These are phyloP conservation scores for Tieghemostelium lacteum DNA, from an alignment of 78 protist species.

Conservation along the genomic window DNA sequence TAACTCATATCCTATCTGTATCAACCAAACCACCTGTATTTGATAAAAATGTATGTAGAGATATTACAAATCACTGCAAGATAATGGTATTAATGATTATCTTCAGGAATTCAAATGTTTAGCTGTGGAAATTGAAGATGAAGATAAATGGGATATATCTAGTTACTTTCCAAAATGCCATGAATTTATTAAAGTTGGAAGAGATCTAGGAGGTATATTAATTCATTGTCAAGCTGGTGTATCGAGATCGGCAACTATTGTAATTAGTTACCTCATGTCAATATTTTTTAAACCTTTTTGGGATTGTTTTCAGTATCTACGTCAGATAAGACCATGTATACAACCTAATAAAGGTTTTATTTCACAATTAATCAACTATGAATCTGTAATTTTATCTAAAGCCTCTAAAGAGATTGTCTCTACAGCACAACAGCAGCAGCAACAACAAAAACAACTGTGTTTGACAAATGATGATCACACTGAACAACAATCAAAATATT, in stretches of 20 bases:
- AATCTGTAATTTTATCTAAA: neutral
- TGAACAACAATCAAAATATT: too few species aligned
- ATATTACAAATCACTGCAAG: neutral
- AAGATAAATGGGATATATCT: conserved; percentile 27
- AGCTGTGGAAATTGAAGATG: conserved; percentile 45
- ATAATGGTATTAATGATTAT: too few species aligned
- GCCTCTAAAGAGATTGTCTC: too few species aligned
- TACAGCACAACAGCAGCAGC: neutral
- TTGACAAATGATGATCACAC: neutral
- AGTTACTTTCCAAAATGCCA: conserved; percentile 40
- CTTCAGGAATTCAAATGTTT: conserved; percentile 12
- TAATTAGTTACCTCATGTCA: conserved; percentile 52
- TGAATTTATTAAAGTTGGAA: conserved; percentile 41
- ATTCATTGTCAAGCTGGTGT: conserved; percentile 66
- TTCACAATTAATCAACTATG: conserved; percentile 41
- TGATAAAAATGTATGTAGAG: neutral
- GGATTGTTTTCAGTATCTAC: conserved; percentile 59
- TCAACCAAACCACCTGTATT: conserved; percentile 59
- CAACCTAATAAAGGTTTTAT: conserved; percentile 67
- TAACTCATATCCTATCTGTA: conserved; percentile 48
- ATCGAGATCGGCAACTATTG: conserved; percentile 51
- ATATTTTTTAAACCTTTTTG: conserved; percentile 64
- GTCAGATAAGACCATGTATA: conserved; percentile 52
- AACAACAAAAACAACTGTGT: neutral
- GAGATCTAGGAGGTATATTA: conserved; percentile 35